These are phyloP conservation scores for Geopyxis carbonaria DNA, from an alignment of 495 filamentous ascomycete genomes.

Conservation along the genomic window DNA sequence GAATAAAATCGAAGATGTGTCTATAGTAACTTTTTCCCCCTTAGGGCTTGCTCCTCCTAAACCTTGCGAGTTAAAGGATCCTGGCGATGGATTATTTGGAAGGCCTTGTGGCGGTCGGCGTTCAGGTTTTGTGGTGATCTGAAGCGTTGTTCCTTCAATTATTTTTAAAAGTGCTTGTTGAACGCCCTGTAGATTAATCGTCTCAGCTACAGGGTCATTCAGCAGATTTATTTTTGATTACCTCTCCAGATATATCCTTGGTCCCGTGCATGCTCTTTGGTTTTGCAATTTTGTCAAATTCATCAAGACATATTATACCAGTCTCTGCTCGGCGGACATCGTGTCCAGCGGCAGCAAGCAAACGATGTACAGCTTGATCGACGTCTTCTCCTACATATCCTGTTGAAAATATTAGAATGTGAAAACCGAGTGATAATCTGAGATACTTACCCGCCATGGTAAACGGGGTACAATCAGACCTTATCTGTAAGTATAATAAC, in stretches of 20 bases:
- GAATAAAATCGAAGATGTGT: slow-evolving; percentile 92
- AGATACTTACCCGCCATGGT: slow-evolving; percentile 30
- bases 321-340: slow-evolving; percentile 66
- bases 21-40: slow-evolving; percentile 72
- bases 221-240: slow-evolving; percentile 56
- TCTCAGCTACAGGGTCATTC: slow-evolving; percentile 28
- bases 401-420: too few relatives aligned
- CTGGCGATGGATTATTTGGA: slow-evolving; percentile 12
- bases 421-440: not conserved
- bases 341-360: slow-evolving; percentile 80
- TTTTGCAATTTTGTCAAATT: slow-evolving; percentile 88
- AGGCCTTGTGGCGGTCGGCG: slow-evolving; percentile 24
- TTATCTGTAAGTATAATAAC: too few relatives aligned
- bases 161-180: slow-evolving; percentile 94
- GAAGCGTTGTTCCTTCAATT: slow-evolving; percentile 86
- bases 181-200: slow-evolving; percentile 38
- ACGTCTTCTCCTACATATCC: slow-evolving; percentile 96
- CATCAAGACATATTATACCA: slow-evolving; percentile 88
- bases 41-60: slow-evolving; percentile 36
- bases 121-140: slow-evolving; percentile 72
- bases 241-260: slow-evolving; percentile 25
- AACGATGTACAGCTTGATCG: slow-evolving; percentile 75
- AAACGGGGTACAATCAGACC: slow-evolving; percentile 87
- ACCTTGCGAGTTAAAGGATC: slow-evolving; percentile 12
- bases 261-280: slow-evolving; percentile 42